Conservation (phyloP, 768 basidiomycete species). For the Kwoniella europaea region DNA sequence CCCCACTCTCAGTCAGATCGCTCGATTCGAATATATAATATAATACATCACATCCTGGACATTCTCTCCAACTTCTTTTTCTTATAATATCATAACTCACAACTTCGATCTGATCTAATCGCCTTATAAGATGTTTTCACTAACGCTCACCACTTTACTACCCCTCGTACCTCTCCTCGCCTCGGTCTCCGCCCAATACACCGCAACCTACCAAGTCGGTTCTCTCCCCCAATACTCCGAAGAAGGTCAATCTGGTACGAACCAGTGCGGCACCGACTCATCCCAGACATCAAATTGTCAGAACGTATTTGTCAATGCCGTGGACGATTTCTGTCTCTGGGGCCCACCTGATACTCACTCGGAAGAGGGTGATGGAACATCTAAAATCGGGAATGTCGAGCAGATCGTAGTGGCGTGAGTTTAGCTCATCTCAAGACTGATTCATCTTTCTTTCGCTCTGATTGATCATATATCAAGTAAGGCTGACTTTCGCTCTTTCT, state of each 20-base stretch:
- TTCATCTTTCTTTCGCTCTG: too few relatives aligned
- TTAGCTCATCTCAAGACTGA: too few relatives aligned
- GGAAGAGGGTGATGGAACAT: conserved; percentile 59
- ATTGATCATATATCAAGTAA: neutral
- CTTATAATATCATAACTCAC: too few relatives aligned
- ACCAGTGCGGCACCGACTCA: conserved; percentile 66
- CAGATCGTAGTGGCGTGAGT: conserved; percentile 47
- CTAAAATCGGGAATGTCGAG: conserved; percentile 57
- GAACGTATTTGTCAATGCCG: conserved; percentile 50
- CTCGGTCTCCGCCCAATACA: conserved; percentile 52
- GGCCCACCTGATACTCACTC: conserved; percentile 44
- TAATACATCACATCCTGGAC: too few relatives aligned
- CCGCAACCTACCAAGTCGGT: conserved; percentile 49
- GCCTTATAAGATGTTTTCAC: too few relatives aligned
- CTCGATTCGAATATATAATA: too few relatives aligned
- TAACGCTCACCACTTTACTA: conserved; percentile 2
- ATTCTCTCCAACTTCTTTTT: too few relatives aligned
- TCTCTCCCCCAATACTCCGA: conserved; percentile 58
- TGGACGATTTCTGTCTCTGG: conserved; percentile 57
- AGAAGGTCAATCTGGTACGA: conserved; percentile 69
- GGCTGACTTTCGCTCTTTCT: neutral
- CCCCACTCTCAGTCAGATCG: too few relatives aligned
- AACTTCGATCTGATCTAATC: too few relatives aligned
- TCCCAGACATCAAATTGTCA: conserved; percentile 71
- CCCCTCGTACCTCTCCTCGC: conserved; percentile 37